Conservation (phyloP, 805 yeast genomes). For the Brettanomyces sp. region DNA sequence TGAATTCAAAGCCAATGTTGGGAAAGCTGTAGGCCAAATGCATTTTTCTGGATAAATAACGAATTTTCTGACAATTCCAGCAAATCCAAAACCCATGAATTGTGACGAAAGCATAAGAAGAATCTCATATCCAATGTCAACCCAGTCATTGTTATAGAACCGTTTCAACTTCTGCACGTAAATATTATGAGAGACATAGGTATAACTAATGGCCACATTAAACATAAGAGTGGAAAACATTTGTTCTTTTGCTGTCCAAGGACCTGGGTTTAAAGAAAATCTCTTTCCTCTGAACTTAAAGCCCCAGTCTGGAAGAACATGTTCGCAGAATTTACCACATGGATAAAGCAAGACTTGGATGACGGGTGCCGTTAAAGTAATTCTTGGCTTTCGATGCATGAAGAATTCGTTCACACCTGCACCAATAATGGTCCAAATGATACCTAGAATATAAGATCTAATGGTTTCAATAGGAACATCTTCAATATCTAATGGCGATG, state of each 20-base stretch:
- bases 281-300: slow-evolving; percentile 30
- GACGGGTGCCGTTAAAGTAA: slow-evolving; percentile 30
- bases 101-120: slow-evolving; percentile 48
- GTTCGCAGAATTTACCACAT: slow-evolving; percentile 28
- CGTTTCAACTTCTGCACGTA: slow-evolving; percentile 19
- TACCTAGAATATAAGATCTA: slow-evolving; percentile 45
- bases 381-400: slow-evolving; percentile 41
- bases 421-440: slow-evolving; percentile 44
- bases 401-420: slow-evolving; percentile 50
- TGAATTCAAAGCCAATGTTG: slow-evolving; percentile 46
- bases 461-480: slow-evolving; percentile 40
- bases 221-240: slow-evolving; percentile 46
- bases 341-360: slow-evolving; percentile 39
- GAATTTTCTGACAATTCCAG: slow-evolving; percentile 51
- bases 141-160: slow-evolving; percentile 12
- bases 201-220: slow-evolving; percentile 24
- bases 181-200: slow-evolving; percentile 28
- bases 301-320: slow-evolving; percentile 22
- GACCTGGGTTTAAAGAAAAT: slow-evolving; percentile 46
- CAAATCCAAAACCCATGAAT: slow-evolving; percentile 56
- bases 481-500: slow-evolving; percentile 49
- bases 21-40: slow-evolving; percentile 64
- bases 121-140: slow-evolving; percentile 38
- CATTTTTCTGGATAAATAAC: slow-evolving; percentile 56
- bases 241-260: slow-evolving; percentile 58